These are phyloP conservation scores for Grigorovia yakushimaensis DNA, from an alignment of 805 yeast species.

Conservation along the genomic window DNA sequence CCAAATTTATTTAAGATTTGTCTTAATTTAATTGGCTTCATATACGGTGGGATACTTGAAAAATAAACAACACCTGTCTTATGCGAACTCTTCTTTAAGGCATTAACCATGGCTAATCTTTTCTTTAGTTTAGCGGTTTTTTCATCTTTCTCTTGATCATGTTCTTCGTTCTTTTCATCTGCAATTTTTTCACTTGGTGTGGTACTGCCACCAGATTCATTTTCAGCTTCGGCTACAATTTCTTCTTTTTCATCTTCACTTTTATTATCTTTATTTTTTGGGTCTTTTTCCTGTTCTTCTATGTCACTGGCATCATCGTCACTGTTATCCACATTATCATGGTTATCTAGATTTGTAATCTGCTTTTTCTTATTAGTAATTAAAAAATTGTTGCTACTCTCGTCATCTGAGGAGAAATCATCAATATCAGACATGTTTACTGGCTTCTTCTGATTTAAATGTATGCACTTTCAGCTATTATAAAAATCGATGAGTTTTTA, in stretches of 20 bases:
- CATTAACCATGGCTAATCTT: conserved; percentile 38
- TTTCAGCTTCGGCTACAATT: conserved; percentile 16
- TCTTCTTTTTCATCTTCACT: conserved; percentile 5
- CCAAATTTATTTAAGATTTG: conserved; percentile 79
- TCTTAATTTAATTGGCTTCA: conserved; percentile 88
- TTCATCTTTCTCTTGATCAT: conserved; percentile 9
- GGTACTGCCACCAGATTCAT: too few relatives aligned
- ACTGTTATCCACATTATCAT: too few relatives aligned
- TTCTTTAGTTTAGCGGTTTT: conserved; percentile 29
- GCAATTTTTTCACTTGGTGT: conserved; percentile 7
- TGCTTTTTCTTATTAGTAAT: conserved; percentile 14
- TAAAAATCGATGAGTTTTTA: neutral
- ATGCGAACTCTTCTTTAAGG: conserved; percentile 42
- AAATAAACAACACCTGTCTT: conserved; percentile 89
- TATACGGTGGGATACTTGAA: conserved; percentile 88
- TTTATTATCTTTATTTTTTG: neutral
- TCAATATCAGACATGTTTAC: conserved; percentile 12
- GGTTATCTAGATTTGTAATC: conserved; percentile 9
- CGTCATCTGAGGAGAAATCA: conserved; percentile 26
- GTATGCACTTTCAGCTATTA: neutral
- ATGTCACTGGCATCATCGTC: neutral
- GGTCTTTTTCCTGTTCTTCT: neutral
- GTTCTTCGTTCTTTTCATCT: conserved; percentile 11
- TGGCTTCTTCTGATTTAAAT: neutral
- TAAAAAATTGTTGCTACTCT: conserved; percentile 17